These are phyloP conservation scores for Rhodotorula graminis DNA, from an alignment of 768 basidiomycete species.

Conservation along the genomic window DNA sequence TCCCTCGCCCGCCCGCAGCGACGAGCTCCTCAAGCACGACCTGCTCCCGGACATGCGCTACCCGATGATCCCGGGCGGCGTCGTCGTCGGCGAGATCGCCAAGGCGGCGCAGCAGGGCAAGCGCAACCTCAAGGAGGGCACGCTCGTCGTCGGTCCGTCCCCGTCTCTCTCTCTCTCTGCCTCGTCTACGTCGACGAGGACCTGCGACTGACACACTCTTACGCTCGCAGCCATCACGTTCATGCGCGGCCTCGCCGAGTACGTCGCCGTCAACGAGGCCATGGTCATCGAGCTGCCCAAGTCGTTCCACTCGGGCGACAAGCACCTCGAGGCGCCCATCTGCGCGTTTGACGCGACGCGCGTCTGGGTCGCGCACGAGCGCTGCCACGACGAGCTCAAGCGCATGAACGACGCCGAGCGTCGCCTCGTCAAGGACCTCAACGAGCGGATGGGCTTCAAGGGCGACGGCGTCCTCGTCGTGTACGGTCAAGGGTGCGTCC, in stretches of 20 bases:
- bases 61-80: too few relatives aligned
- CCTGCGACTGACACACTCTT: too few relatives aligned
- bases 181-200: too few relatives aligned
- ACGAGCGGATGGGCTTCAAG: constrained; percentile 18
- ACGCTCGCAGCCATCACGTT: constrained; percentile 1
- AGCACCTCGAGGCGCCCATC: constrained; percentile 3
- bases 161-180: too few relatives aligned
- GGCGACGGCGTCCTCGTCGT: constrained; percentile 7
- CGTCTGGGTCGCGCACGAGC: constrained; percentile 10
- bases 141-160: too few relatives aligned
- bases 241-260: constrained; percentile 15
- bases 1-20: too few relatives aligned
- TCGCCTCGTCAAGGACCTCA: constrained; percentile 5
- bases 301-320: neutral
- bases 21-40: too few relatives aligned
- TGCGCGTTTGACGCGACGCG: neutral
- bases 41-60: too few relatives aligned
- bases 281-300: neutral
- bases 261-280: constrained; percentile 11
- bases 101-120: too few relatives aligned
- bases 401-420: constrained; percentile 3
- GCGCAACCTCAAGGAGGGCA: too few relatives aligned
- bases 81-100: too few relatives aligned
- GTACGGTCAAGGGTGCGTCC: constrained; percentile 28
- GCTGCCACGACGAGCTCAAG: constrained; percentile 3